Conservation (phyloP, 257 asterid genomes). For the Apocynum venetum region DNA sequence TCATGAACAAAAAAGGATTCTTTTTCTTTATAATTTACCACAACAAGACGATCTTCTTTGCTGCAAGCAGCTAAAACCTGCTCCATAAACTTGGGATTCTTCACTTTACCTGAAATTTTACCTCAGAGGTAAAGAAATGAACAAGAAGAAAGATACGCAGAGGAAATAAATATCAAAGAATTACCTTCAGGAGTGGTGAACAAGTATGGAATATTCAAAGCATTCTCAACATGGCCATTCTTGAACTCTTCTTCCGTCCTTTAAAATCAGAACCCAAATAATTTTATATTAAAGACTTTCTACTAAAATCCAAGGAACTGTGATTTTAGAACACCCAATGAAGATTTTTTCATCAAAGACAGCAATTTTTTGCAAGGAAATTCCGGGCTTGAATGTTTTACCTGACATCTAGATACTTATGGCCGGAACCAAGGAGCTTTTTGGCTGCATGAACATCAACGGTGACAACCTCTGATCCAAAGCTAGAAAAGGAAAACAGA, state of each 20-base stretch:
- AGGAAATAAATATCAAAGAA: background rate
- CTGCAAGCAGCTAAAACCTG: constrained; percentile 41
- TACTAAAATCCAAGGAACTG: background rate
- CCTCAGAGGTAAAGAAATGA: background rate
- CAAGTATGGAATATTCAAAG: constrained; percentile 76
- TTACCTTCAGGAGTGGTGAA: constrained; percentile 62
- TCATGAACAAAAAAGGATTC: background rate
- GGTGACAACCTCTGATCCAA: constrained; percentile 37
- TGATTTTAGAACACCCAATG: background rate
- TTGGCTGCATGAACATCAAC: constrained; percentile 64
- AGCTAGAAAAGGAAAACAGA: constrained; percentile 32
- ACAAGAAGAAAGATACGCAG: background rate
- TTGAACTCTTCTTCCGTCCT: constrained; percentile 92
- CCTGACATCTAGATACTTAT: constrained; percentile 83
- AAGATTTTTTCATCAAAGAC: background rate
- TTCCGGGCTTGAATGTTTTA: constrained; percentile 9
- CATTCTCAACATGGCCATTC: constrained; percentile 58
- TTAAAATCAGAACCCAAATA: background rate
- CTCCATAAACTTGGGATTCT: constrained; percentile 66
- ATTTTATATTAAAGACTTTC: too few species aligned
- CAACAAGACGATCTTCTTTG: constrained; percentile 60
- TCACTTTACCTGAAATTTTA: constrained; percentile 57
- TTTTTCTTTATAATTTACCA: constrained; percentile 36
- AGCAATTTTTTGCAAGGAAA: background rate
- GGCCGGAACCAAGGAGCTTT: constrained; percentile 43